A percentile compares a stretch with the other conserved stretches of the same genome.
Evolutionary conservation across 495 filamentous ascomycete genomes (phyloP).

Genomic region (Tuber calosporum): DNA sequence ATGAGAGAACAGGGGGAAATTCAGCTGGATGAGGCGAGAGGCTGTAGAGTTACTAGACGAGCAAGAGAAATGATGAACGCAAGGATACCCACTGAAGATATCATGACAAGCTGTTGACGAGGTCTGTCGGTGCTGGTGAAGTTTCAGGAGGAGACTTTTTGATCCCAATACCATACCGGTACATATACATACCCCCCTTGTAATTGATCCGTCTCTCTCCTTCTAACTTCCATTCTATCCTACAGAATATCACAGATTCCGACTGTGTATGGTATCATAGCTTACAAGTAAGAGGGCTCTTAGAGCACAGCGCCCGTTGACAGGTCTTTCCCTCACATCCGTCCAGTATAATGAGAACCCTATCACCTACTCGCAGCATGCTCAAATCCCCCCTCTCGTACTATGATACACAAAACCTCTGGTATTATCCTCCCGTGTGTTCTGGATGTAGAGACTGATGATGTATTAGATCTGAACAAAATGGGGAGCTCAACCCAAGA

Average conservation of each 20-base stretch:
- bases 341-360: background rate
- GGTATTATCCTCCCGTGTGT: background rate
- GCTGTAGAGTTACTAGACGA: background rate
- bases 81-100: background rate
- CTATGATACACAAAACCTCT: background rate
- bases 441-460: background rate
- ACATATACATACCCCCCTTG: background rate
- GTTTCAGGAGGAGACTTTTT: background rate
- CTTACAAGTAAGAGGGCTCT: background rate
- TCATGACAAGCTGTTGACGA: background rate
- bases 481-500: background rate
- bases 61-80: background rate
- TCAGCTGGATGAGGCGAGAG: conserved; percentile 9
- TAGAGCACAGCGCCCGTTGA: background rate
- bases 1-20: conserved; percentile 10
- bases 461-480: background rate
- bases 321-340: background rate
- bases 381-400: background rate
- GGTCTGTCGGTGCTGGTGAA: background rate
- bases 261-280: background rate
- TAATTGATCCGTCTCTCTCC: background rate
- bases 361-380: background rate
- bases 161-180: background rate
- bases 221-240: background rate
- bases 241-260: background rate